These are phyloP conservation scores for Setomelanomma holmii DNA, from an alignment of 2,329 filamentous ascomycete genomes.

Conservation along the genomic window DNA sequence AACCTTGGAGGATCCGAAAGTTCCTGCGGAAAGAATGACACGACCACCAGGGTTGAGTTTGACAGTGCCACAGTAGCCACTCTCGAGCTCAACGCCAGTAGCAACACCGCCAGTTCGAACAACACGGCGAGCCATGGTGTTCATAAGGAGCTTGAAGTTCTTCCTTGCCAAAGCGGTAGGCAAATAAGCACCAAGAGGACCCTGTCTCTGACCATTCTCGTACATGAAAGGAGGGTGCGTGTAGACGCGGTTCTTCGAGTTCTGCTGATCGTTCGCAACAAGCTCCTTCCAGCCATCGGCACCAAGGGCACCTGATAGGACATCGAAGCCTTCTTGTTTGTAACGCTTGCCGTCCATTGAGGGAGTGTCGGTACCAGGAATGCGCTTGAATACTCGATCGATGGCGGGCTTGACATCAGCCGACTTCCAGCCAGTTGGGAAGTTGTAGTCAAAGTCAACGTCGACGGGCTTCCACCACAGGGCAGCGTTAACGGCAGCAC, in stretches of 20 bases:
- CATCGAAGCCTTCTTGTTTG: conserved; percentile 70
- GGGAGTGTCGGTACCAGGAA: conserved; percentile 71
- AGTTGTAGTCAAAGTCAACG: conserved; percentile 74
- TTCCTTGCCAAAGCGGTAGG: conserved; percentile 64
- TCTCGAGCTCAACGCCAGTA: conserved; percentile 73
- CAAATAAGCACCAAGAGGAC: conserved; percentile 75
- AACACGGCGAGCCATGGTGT: conserved; percentile 72
- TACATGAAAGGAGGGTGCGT: conserved; percentile 73
- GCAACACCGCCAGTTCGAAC: conserved; percentile 67
- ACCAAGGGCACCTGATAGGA: conserved; percentile 66
- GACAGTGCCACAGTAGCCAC: conserved; percentile 66
- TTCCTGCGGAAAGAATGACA: conserved; percentile 72
- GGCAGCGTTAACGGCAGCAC: conserved; percentile 71
- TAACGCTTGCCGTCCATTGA: conserved; percentile 72
- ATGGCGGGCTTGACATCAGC: conserved; percentile 67
- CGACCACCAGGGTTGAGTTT: conserved; percentile 67
- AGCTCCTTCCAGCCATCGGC: conserved; percentile 69
- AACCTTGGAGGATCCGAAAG: conserved; percentile 74
- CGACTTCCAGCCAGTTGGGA: conserved; percentile 74
- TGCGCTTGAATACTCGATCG: conserved; percentile 70
- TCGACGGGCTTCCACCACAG: conserved; percentile 72
- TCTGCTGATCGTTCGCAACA: conserved; percentile 65
- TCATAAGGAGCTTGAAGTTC: conserved; percentile 73
- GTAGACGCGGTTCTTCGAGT: conserved; percentile 70
- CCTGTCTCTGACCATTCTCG: conserved; percentile 69